These are phyloP conservation scores for Cryphonectria carpinicola DNA, from an alignment of 2,329 filamentous ascomycete genomes.

Conservation along the genomic window DNA sequence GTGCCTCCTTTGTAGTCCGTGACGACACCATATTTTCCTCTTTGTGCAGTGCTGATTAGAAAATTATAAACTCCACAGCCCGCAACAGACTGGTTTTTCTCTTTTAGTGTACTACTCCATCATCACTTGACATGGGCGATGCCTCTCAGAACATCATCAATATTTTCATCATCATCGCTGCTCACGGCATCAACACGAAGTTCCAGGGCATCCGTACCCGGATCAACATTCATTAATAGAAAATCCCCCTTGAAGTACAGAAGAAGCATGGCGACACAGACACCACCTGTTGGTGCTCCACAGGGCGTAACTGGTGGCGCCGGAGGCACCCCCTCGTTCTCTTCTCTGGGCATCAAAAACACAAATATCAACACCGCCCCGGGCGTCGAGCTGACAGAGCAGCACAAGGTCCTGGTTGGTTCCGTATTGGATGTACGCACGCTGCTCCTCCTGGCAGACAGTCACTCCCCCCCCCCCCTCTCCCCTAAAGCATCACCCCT, in stretches of 20 bases:
- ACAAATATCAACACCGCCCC: constrained; percentile 56
- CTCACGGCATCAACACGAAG: background rate
- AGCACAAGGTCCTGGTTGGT: constrained; percentile 59
- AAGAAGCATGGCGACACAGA: constrained; percentile 36
- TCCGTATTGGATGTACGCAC: constrained; percentile 58
- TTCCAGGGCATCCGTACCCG: background rate
- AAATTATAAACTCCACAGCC: background rate
- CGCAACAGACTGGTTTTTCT: background rate
- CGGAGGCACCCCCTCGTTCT: constrained; percentile 31
- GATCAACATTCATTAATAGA: background rate
- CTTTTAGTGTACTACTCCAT: background rate
- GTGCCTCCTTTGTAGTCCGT: background rate
- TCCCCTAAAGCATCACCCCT: background rate
- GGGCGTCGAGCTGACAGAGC: constrained; percentile 52
- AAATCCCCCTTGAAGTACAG: background rate
- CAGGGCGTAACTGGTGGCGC: constrained; percentile 1
- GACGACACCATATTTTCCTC: constrained; percentile 11
- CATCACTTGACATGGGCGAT: constrained; percentile 14
- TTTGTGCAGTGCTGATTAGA: background rate
- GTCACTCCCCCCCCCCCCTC: too few relatives aligned
- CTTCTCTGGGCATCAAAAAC: constrained; percentile 51
- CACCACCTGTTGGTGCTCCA: constrained; percentile 28
- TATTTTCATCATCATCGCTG: background rate
- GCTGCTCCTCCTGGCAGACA: background rate
- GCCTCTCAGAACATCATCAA: constrained; percentile 21